Base-by-base conservation (phyloP, 192 early-diverging fungal species). In the Mortierella claussenii region DNA sequence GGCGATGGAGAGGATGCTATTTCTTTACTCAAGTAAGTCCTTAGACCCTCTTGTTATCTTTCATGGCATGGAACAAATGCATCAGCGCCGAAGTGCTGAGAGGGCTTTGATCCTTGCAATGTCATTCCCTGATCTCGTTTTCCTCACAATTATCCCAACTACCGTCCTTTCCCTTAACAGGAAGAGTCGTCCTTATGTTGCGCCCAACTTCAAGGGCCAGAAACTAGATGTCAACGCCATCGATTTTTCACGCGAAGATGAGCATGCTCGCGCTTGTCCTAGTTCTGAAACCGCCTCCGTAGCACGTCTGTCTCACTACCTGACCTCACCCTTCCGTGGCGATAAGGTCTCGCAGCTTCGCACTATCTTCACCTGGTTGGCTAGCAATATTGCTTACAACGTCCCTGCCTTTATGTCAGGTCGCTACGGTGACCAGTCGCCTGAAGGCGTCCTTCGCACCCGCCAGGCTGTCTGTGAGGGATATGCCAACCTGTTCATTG, bases 391-490 rank as follows among this genome's bases (percentile, higher is more conserved):
- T 45, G 26, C 51, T 8, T 89, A 89, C 46, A 84, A 89, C 58
- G 79, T 79, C 0, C 57, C 80, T 17, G 78, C 73, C 23, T 82
- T 80, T 37, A 51, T 86, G 32, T 63, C 61, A 28, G 79, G 79
- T 7, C 53, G 58, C 5, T 60, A 53, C 31, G 49, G 45, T 30
- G 57, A 65, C 52, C 70, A 79, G 17, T 28, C 51, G 3, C 47
- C 85, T 47, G 71, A 78, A 2, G 73, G 68, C 44, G 80, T 82
- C 9, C 64, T 86, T 26, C 67, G 62, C 10, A 68, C 32, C 32
- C 71, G 87, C 27, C 33, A 60, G 53, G 76, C 70, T 28, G 86
- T 89, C 56, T 88, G 86, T 58, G 87, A 83, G 53, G 86, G 87
- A 15, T 89, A 87, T 64, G 59, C 84, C 20, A 82, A 79, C 32